Evolutionary conservation across 352 stramenopile genomes (phyloP).

Genomic region (Elongisporangium senticosum): DNA sequence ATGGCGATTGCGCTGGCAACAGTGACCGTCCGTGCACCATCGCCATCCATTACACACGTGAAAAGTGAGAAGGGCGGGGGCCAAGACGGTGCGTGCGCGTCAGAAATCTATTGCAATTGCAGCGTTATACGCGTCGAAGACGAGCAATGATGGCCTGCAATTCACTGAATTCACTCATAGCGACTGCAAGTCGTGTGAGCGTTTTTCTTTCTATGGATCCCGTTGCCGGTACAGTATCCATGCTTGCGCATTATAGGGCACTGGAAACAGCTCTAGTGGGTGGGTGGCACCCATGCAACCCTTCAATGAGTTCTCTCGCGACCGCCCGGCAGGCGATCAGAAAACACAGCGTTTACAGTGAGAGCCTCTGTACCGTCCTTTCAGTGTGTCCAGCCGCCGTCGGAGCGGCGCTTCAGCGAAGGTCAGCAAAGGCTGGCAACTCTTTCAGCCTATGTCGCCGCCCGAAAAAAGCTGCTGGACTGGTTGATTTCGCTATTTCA

Average conservation of each 20-base stretch:
- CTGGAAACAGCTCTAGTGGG: neutral
- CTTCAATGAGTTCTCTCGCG: neutral
- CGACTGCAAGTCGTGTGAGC: neutral
- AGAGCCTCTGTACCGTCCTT: neutral
- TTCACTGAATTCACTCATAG: neutral
- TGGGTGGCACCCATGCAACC: neutral
- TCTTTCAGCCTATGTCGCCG: too few relatives aligned
- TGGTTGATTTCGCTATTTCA: neutral
- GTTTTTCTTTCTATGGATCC: neutral
- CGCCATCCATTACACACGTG: neutral
- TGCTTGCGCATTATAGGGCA: too few relatives aligned
- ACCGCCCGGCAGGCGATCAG: neutral
- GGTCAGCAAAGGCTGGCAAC: neutral
- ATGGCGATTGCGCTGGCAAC: neutral
- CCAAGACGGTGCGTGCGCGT: neutral
- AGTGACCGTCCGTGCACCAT: neutral
- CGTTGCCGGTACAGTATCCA: too few relatives aligned
- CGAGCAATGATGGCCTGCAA: neutral
- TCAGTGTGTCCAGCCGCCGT: neutral
- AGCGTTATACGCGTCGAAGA: neutral
- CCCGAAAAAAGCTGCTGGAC: neutral
- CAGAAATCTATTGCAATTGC: neutral
- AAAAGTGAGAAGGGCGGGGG: neutral
- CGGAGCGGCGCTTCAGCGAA: neutral
- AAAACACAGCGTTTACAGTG: neutral